Percentiles rank a stretch among this genome's conserved stretches.
These are phyloP conservation scores for Forsythia viridissima DNA, from an alignment of 257 asterid genomes.

Conservation along the genomic window DNA sequence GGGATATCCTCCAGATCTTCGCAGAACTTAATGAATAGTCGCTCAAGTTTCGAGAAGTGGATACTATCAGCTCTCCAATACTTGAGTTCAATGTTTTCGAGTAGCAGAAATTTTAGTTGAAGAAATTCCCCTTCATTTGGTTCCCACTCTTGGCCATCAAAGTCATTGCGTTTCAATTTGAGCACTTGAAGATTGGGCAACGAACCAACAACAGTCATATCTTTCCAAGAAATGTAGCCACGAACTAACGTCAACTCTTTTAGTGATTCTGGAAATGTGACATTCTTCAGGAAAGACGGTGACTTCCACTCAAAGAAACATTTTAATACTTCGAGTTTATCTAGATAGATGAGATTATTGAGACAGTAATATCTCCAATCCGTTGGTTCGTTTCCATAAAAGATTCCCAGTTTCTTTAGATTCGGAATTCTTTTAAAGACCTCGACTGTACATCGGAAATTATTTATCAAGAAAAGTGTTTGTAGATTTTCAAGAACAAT, in stretches of 20 bases:
- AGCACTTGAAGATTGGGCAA: neutral
- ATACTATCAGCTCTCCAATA: neutral
- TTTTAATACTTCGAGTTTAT: neutral
- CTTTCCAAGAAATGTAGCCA: neutral
- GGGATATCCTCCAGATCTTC: neutral
- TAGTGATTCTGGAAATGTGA: neutral
- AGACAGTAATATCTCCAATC: neutral
- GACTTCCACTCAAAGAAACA: neutral
- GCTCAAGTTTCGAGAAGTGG: neutral
- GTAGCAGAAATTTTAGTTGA: neutral
- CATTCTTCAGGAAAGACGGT: neutral
- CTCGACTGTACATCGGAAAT: neutral
- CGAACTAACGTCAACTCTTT: neutral
- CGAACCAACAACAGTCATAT: neutral
- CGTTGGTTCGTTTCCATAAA: too few relatives aligned
- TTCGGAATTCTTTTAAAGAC: neutral
- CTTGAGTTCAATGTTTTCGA: neutral
- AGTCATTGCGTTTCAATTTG: neutral
- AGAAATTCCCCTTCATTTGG: neutral
- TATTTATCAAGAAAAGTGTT: neutral
- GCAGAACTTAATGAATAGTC: neutral
- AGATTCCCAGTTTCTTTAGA: neutral
- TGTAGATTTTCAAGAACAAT: neutral
- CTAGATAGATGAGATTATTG: neutral
- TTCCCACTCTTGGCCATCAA: neutral